Evolutionary conservation across 148 eudicot genomes (phyloP).

Genomic region (Rhododendron ovatum): DNA sequence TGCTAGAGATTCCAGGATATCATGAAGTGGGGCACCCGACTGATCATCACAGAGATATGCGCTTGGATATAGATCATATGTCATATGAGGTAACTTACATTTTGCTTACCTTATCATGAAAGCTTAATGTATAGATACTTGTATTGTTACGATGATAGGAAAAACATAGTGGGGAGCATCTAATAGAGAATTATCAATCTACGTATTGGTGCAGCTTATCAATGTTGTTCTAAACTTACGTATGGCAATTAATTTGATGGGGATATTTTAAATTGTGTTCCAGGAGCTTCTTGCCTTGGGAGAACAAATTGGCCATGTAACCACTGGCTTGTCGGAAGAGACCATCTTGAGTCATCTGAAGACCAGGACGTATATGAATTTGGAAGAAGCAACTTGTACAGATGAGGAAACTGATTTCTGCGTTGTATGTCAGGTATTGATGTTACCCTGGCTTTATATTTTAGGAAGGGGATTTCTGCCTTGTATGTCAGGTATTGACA

Average conservation of each 20-base stretch:
- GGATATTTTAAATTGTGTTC: constrained; percentile 2
- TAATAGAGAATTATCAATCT: not conserved
- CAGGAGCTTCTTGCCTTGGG: constrained; percentile 99
- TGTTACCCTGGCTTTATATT: not conserved
- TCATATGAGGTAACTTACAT: constrained; percentile 75
- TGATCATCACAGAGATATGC: constrained; percentile 90
- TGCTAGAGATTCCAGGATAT: constrained; percentile 58
- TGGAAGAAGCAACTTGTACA: constrained; percentile 41
- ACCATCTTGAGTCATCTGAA: constrained; percentile 52
- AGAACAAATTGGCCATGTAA: constrained; percentile 78
- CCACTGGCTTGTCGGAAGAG: constrained; percentile 73
- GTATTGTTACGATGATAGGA: too few relatives aligned
- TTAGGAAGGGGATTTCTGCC: constrained; percentile 57
- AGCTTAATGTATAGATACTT: not conserved
- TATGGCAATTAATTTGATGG: not conserved
- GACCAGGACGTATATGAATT: constrained; percentile 41
- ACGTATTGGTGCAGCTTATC: not conserved
- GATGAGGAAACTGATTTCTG: constrained; percentile 68
- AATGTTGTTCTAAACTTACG: not conserved
- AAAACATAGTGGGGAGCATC: not conserved
- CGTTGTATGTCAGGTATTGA: constrained; percentile 81
- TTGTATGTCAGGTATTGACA: constrained; percentile 76
- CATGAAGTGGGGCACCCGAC: constrained; percentile 51
- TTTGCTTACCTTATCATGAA: not conserved
- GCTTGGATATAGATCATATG: constrained; percentile 94